Conservation (phyloP, 2,329 filamentous ascomycete genomes). For the Phialophora expanda region DNA sequence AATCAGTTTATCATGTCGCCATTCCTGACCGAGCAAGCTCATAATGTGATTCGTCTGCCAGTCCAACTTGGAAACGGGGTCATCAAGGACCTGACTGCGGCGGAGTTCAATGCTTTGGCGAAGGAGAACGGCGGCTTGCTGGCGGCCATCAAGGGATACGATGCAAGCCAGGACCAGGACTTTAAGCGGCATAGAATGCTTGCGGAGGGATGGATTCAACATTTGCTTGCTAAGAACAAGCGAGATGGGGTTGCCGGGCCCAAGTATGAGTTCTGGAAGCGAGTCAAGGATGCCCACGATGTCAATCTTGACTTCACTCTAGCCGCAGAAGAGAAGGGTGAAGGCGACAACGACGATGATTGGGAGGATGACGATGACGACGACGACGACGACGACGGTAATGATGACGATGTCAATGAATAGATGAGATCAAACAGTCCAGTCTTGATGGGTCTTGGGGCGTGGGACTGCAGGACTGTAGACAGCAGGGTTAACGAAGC, state of each 20-base stretch:
- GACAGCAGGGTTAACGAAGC: not conserved
- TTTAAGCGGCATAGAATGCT: not conserved
- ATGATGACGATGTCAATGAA: not conserved
- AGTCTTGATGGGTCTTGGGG: not conserved
- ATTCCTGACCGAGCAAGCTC: constrained; percentile 5
- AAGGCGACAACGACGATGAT: not conserved
- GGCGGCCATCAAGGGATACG: not conserved
- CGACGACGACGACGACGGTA: not conserved
- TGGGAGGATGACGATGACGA: not conserved
- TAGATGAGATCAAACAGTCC: not conserved
- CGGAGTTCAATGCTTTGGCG: constrained; percentile 4
- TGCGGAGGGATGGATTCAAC: not conserved
- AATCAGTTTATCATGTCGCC: constrained; percentile 27
- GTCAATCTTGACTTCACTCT: constrained; percentile 6
- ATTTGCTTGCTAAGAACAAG: constrained; percentile 2
- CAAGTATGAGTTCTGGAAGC: constrained; percentile 5
- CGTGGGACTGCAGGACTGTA: not conserved
- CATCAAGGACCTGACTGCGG: constrained; percentile 12
- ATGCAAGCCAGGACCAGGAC: not conserved
- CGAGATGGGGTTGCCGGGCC: not conserved
- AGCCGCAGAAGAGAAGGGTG: not conserved
- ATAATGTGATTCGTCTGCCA: not conserved
- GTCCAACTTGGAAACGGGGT: not conserved
- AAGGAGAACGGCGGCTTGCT: constrained; percentile 16
- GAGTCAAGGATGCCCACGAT: constrained; percentile 11